A percentile compares a stretch with the other conserved stretches of the same genome.
Evolutionary conservation across 1,139 yeast genomes (phyloP).

Genomic region (Candida pseudoviswanathii): DNA sequence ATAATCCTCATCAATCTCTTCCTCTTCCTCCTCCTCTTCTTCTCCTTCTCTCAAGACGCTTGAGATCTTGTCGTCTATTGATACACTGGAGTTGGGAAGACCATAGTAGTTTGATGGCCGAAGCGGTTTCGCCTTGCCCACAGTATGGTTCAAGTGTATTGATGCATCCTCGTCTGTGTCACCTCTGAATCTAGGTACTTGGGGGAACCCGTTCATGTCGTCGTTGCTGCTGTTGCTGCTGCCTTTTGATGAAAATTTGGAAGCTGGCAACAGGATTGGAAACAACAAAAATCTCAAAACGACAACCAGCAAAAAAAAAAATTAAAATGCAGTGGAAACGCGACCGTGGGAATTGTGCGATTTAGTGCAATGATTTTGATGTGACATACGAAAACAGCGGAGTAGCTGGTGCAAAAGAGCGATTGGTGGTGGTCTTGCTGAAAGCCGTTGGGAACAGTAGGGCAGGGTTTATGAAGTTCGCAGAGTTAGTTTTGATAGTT

Average conservation of each 20-base stretch:
- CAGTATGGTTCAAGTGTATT: conserved; percentile 38
- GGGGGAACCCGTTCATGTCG: conserved; percentile 24
- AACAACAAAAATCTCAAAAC: background rate
- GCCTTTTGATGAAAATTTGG: background rate
- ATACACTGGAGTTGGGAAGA: background rate
- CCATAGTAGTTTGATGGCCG: conserved; percentile 11
- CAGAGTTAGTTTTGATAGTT: too few relatives aligned
- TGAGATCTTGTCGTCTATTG: conserved; percentile 10
- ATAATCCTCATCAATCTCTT: conserved; percentile 14
- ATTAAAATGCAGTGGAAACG: background rate
- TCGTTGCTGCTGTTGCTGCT: background rate
- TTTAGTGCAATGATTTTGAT: background rate
- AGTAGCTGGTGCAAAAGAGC: too few relatives aligned
- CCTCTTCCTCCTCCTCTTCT: conserved; percentile 6
- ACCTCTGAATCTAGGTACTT: conserved; percentile 38
- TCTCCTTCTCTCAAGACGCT: conserved; percentile 4
- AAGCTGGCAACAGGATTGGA: background rate
- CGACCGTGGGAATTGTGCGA: background rate
- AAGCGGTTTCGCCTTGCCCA: conserved; percentile 45
- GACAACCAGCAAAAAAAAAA: background rate
- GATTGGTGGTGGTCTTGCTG: too few relatives aligned
- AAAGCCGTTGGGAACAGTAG: background rate
- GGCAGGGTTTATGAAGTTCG: background rate
- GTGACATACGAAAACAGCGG: too few relatives aligned
- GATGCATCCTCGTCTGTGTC: conserved; percentile 50